A percentile compares a stretch with the other conserved stretches of the same genome.
These are phyloP conservation scores for Lipomyces sp. DNA, from an alignment of 805 yeast species.

Conservation along the genomic window DNA sequence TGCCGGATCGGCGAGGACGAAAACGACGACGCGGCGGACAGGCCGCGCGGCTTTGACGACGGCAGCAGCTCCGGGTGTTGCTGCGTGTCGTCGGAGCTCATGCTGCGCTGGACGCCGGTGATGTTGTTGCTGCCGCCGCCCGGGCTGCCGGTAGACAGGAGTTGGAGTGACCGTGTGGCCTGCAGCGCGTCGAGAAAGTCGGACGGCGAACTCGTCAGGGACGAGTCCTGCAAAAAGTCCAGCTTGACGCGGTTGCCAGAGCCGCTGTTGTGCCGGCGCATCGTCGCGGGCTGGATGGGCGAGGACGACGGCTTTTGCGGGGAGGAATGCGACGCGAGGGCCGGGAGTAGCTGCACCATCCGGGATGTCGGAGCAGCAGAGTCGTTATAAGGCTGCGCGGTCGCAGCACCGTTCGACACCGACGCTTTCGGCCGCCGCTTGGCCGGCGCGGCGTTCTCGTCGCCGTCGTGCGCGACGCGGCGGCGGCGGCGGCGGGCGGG, in stretches of 20 bases:
- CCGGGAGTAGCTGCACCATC: background rate
- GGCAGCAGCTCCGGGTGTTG: background rate
- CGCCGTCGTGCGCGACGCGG: too few relatives aligned
- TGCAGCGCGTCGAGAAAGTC: conserved; percentile 42
- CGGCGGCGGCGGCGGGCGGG: conserved; percentile 29
- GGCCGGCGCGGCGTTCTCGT: too few relatives aligned
- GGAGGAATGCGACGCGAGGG: too few relatives aligned
- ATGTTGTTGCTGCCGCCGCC: conserved; percentile 1
- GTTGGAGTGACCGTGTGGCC: conserved; percentile 44
- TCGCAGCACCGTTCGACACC: too few relatives aligned
- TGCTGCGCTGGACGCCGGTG: conserved; percentile 9
- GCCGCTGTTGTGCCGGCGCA: conserved; percentile 3
- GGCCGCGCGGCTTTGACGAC: background rate
- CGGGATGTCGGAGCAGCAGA: too few relatives aligned
- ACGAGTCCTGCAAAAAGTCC: conserved; percentile 19
- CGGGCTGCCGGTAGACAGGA: conserved; percentile 36
- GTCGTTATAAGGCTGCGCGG: too few relatives aligned
- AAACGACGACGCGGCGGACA: background rate
- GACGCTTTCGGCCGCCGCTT: too few relatives aligned
- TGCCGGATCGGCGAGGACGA: background rate
- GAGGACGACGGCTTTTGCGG: too few relatives aligned
- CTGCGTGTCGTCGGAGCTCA: too few relatives aligned
- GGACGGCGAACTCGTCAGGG: conserved; percentile 31
- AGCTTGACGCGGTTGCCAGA: conserved; percentile 19
- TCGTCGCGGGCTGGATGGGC: too few relatives aligned